Evolutionary conservation across 208 protist species (phyloP).

Genomic region (Trypanosoma avium): DNA sequence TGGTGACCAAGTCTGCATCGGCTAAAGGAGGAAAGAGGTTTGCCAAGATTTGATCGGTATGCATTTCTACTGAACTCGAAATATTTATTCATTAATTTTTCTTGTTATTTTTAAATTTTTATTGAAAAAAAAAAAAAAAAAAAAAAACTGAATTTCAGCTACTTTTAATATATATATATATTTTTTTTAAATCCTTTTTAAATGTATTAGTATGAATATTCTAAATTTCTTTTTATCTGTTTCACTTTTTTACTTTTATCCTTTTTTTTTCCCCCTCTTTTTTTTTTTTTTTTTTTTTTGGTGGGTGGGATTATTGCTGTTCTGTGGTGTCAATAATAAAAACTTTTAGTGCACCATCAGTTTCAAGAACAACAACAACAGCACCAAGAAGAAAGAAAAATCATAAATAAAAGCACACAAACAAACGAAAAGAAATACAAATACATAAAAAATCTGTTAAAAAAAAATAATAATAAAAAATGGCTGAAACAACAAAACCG

Average conservation of each 20-base stretch:
- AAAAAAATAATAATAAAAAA: constrained; percentile 33
- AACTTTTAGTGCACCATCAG: too few relatives aligned
- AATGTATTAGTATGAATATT: not conserved
- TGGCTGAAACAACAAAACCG: constrained; percentile 34
- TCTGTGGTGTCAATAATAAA: too few relatives aligned
- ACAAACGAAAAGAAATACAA: not conserved
- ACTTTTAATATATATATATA: constrained; percentile 25
- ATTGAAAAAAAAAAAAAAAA: constrained; percentile 11
- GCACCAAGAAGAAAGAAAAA: not conserved
- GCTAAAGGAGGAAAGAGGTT: constrained; percentile 89
- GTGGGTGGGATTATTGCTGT: too few relatives aligned
- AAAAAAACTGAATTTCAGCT: too few relatives aligned
- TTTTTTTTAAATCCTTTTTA: constrained; percentile 4
- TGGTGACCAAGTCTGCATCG: constrained; percentile 85
- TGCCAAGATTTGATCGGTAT: constrained; percentile 69
- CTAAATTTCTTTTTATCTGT: not conserved
- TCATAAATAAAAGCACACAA: not conserved
- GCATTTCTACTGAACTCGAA: constrained; percentile 16
- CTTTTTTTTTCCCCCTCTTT: not conserved
- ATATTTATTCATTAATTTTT: not conserved
- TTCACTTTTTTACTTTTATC: not conserved
- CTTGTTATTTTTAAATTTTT: constrained; percentile 1
- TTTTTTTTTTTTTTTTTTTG: too few relatives aligned
- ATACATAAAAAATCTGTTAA: not conserved
- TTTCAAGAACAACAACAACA: not conserved